Evolutionary conservation across 2,329 filamentous ascomycete genomes (phyloP), one percentile per base, ranked within the genome.

Genomic region (Triangularia verruculosa): DNA sequence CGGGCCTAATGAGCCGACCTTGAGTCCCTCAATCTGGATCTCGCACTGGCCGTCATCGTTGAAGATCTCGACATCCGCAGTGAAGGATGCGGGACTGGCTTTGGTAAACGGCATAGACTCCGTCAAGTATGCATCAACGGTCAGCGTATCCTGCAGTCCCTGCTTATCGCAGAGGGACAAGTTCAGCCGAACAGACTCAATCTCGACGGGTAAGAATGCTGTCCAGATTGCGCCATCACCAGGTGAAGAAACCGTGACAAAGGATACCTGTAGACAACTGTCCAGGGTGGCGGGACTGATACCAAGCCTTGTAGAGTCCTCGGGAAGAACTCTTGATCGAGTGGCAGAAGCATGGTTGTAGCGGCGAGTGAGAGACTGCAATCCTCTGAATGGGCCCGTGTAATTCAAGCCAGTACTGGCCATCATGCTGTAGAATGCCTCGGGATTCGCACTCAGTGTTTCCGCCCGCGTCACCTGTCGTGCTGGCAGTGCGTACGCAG

Each of bases 361-460:
- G 2, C 77, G 74, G 17, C 78, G 72, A 20, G 73, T 64, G 15
- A 80, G 73, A 0, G 73, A 68, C 4, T 66, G 64, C 1, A 80
- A 51, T 0, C 74, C 75, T 39, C 69, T 69, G 64, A 79, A 80
- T 0, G 78, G 77, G 0, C 76, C 77, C 0, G 74, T 73, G 57
- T 80, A 80, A 0, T 65, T 64, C n/a, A 80, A 66, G 0, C 78
- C 78, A 0, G 72, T 75, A 0, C 66, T 67, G 1, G 71, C 68
- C 77, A 80, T 80, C 77, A 78, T 79, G 9, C 69, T 54, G 68
- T 80, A 80, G 58, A 80, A 80, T 0, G 69, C 70, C 1, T 74
- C 69, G 0, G 74, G 67, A 32, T 64, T 71, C 6, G 75, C 76
- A 1, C 67, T 47, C 12, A 75, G 60, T 0, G 74, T 75, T 64